These are phyloP conservation scores for Schoenoplectus triqueter DNA, from an alignment of 202 grass and related monocot species.

Conservation along the genomic window DNA sequence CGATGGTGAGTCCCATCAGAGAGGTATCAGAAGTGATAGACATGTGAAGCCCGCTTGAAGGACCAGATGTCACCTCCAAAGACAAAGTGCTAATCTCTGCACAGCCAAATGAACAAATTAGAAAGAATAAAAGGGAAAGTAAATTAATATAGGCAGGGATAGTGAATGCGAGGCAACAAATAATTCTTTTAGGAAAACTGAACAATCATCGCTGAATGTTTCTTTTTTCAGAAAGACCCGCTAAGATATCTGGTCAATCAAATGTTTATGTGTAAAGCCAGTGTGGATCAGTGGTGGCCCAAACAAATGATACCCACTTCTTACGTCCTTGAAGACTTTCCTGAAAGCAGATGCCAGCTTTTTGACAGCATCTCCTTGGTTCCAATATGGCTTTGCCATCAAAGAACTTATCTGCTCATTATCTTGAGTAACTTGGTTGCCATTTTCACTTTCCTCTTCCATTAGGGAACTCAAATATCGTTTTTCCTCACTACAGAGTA, in stretches of 20 bases:
- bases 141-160: constrained; percentile 37
- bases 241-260: not conserved
- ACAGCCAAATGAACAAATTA: constrained; percentile 24
- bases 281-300: not conserved
- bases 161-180: constrained; percentile 17
- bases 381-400: not conserved
- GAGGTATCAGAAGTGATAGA: constrained; percentile 53
- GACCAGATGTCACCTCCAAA: constrained; percentile 79
- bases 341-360: not conserved
- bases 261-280: not conserved
- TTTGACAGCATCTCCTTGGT: not conserved
- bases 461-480: constrained; percentile 12
- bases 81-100: constrained; percentile 60
- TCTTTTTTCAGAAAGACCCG: constrained; percentile 19
- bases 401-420: constrained; percentile 10
- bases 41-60: constrained; percentile 60
- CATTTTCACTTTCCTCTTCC: not conserved
- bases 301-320: not conserved
- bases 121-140: constrained; percentile 54
- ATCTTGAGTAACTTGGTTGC: constrained; percentile 16
- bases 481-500: not conserved
- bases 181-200: constrained; percentile 23
- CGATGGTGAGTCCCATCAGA: constrained; percentile 58
- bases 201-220: not conserved
- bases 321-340: not conserved